Conservation (phyloP, 805 yeast species). For the Suhomyces faveliae region DNA sequence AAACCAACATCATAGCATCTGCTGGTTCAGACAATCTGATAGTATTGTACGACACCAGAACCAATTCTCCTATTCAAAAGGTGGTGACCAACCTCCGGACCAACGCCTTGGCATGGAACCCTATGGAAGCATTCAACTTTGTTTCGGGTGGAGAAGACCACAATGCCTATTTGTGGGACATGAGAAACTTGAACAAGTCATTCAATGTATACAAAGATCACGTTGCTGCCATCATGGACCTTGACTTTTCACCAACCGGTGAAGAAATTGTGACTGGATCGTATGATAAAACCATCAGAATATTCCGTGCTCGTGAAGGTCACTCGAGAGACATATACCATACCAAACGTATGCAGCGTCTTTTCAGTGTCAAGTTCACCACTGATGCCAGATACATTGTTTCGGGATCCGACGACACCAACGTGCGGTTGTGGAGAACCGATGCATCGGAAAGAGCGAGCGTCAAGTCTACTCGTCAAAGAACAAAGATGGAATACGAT, state of each 20-base stretch:
- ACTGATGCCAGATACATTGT: conserved; percentile 87
- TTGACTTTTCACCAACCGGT: conserved; percentile 96
- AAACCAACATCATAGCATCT: conserved; percentile 83
- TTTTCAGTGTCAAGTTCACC: conserved; percentile 77
- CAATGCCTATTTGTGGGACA: conserved; percentile 91
- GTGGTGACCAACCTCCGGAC: conserved; percentile 79
- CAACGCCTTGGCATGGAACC: conserved; percentile 91
- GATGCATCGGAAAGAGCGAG: conserved; percentile 81
- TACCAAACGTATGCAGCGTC: conserved; percentile 96
- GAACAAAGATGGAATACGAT: conserved; percentile 85
- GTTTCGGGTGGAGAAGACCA: conserved; percentile 94
- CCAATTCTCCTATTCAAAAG: conserved; percentile 90
- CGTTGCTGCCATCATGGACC: conserved; percentile 91
- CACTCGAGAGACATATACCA: conserved; percentile 95
- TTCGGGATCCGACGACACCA: conserved; percentile 95
- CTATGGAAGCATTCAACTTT: conserved; percentile 94
- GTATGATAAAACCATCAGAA: conserved; percentile 88
- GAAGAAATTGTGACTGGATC: conserved; percentile 94
- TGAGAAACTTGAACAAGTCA: conserved; percentile 85
- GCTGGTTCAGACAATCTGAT: conserved; percentile 84
- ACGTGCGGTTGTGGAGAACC: conserved; percentile 90
- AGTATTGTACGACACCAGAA: conserved; percentile 85
- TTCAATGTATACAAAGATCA: conserved; percentile 90
- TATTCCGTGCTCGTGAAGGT: conserved; percentile 73
- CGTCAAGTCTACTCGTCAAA: conserved; percentile 75